phyloP scores from a whole-genome alignment of 202 grass and related monocot species.

The Carex arenaria region DNA sequence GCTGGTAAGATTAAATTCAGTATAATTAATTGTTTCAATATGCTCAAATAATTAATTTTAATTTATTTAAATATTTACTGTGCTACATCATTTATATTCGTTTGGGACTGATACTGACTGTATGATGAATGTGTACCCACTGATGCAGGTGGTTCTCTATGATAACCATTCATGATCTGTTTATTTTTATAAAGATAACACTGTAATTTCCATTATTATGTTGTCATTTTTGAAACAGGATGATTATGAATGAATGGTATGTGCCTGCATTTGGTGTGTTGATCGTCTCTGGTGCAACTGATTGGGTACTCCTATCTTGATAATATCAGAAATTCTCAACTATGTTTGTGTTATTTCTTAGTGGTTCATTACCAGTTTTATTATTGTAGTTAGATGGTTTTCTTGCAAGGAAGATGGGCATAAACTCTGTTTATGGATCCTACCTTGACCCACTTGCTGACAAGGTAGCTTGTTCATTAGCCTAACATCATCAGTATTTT shows the following conservation, averaged over 20 bases:
- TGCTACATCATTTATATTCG: neutral
- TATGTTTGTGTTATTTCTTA: slow-evolving; percentile 18
- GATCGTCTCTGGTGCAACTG: slow-evolving; percentile 75
- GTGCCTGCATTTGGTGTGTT: slow-evolving; percentile 79
- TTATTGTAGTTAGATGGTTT: slow-evolving; percentile 80
- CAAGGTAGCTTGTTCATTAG: slow-evolving; percentile 48
- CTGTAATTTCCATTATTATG: slow-evolving; percentile 10
- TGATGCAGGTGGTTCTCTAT: neutral
- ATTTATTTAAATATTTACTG: neutral
- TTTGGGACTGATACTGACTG: neutral
- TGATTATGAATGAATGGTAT: slow-evolving; percentile 90
- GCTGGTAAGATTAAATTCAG: slow-evolving; percentile 44
- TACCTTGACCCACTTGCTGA: slow-evolving; percentile 96
- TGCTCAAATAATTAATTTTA: neutral
- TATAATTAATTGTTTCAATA: neutral
- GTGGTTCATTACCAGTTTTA: slow-evolving; percentile 28
- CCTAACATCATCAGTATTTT: neutral
- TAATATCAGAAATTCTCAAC: slow-evolving; percentile 12
- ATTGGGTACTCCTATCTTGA: slow-evolving; percentile 64
- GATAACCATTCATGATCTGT: slow-evolving; percentile 8
- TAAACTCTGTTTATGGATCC: slow-evolving; percentile 84
- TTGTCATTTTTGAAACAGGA: slow-evolving; percentile 37
- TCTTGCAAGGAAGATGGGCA: slow-evolving; percentile 95
- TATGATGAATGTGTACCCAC: neutral
- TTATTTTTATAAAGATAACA: neutral